Evolutionary conservation across 768 basidiomycete species (phyloP).

Genomic region (Imleria badia): DNA sequence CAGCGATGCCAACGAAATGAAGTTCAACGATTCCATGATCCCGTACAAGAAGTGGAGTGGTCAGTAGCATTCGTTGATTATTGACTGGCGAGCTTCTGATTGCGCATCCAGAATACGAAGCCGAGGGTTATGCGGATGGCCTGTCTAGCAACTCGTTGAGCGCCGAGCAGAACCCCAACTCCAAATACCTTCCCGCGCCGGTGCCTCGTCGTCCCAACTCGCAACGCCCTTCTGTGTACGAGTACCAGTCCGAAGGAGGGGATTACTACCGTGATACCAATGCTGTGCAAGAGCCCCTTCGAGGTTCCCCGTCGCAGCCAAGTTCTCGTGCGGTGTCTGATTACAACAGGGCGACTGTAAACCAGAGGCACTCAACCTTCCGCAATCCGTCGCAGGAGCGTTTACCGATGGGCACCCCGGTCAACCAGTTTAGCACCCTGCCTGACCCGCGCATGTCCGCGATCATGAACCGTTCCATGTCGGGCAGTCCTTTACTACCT

Average conservation of each 20-base stretch:
- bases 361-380: conserved; percentile 26
- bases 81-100: conserved; percentile 11
- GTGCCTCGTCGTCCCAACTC: conserved; percentile 38
- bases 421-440: conserved; percentile 35
- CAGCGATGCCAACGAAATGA: conserved; percentile 55
- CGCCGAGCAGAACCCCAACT: conserved; percentile 29
- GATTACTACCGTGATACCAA: conserved; percentile 65
- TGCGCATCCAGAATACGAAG: conserved; percentile 53
- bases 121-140: conserved; percentile 54
- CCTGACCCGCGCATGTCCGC: conserved; percentile 47
- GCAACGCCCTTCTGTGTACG: conserved; percentile 45
- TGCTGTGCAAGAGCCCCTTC: conserved; percentile 35
- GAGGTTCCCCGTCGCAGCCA: conserved; percentile 26
- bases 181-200: conserved; percentile 31
- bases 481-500: conserved; percentile 33
- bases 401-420: conserved; percentile 32
- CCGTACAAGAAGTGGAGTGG: conserved; percentile 73
- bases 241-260: conserved; percentile 43
- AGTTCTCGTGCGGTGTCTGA: conserved; percentile 34
- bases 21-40: conserved; percentile 75
- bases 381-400: conserved; percentile 40
- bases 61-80: conserved; percentile 31
- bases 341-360: conserved; percentile 28
- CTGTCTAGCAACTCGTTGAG: conserved; percentile 48
- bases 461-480: conserved; percentile 38